These are phyloP conservation scores for Petrea volubilis DNA, from an alignment of 257 asterid genomes.

Conservation along the genomic window DNA sequence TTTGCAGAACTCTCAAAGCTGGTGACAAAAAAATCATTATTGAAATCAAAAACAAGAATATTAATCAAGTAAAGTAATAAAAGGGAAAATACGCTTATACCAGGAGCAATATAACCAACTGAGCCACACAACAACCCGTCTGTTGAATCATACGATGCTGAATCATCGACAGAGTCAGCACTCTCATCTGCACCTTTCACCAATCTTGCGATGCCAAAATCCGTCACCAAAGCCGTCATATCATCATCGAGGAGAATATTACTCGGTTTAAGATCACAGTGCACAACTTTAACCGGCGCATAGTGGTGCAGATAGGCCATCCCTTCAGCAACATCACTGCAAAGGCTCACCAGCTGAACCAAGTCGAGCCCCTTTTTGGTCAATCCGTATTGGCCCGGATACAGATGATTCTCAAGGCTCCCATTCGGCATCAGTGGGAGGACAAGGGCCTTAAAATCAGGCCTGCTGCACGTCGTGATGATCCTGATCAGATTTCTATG, in stretches of 20 bases:
- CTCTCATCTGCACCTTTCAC: conserved; percentile 43
- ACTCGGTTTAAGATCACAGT: conserved; percentile 88
- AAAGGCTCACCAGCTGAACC: conserved; percentile 55
- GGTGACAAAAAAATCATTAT: too few relatives aligned
- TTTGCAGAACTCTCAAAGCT: too few relatives aligned
- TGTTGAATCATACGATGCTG: conserved; percentile 61
- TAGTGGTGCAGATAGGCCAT: conserved; percentile 76
- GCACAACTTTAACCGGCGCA: conserved; percentile 70
- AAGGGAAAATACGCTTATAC: conserved; percentile 23
- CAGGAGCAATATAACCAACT: conserved; percentile 89
- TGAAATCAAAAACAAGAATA: too few relatives aligned
- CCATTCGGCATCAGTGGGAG: conserved; percentile 82
- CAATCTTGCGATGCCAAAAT: conserved; percentile 74
- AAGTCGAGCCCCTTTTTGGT: conserved; percentile 33
- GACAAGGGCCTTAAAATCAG: conserved; percentile 84
- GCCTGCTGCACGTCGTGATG: conserved; percentile 69
- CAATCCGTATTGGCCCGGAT: conserved; percentile 37
- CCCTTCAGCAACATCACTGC: conserved; percentile 82
- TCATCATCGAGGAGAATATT: conserved; percentile 75
- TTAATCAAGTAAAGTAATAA: too few relatives aligned
- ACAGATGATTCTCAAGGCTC: conserved; percentile 70
- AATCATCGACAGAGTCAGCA: conserved; percentile 23
- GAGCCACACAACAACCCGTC: conserved; percentile 78
- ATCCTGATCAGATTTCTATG: conserved; percentile 75
- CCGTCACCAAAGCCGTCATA: conserved; percentile 72